Evolutionary conservation across 2,329 filamentous ascomycete species (phyloP).

Genomic region (Cordyceps tenuipes): DNA sequence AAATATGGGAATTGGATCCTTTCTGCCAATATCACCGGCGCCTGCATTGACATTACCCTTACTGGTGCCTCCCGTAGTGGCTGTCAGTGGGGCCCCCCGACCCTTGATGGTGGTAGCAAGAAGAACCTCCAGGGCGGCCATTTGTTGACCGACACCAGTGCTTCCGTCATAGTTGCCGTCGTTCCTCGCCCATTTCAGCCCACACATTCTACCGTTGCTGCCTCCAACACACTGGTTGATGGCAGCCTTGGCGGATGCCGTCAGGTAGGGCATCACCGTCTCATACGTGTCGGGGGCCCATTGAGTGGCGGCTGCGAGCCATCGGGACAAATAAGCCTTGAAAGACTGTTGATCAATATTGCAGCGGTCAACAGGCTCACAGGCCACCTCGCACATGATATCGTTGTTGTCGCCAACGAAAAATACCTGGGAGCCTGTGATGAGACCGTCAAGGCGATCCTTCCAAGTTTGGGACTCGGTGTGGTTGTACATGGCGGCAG

Average conservation of each 20-base stretch:
- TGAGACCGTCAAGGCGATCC: conserved; percentile 46
- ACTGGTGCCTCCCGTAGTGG: conserved; percentile 50
- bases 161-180: conserved; percentile 48
- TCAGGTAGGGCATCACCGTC: conserved; percentile 44
- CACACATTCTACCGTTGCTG: conserved; percentile 48
- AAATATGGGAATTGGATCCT: conserved; percentile 21
- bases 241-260: conserved; percentile 48
- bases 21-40: conserved; percentile 36
- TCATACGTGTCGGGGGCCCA: conserved; percentile 52
- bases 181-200: conserved; percentile 45
- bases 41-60: conserved; percentile 38
- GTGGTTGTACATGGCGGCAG: conserved; percentile 62
- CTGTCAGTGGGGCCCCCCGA: conserved; percentile 34
- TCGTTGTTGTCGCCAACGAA: conserved; percentile 43
- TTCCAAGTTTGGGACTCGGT: conserved; percentile 45
- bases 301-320: conserved; percentile 54
- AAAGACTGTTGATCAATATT: conserved; percentile 55
- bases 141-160: conserved; percentile 60
- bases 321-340: conserved; percentile 54
- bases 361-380: conserved; percentile 53
- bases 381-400: conserved; percentile 59
- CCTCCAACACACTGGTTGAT: conserved; percentile 51
- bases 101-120: conserved; percentile 50
- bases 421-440: conserved; percentile 45
- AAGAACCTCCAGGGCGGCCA: conserved; percentile 59